A percentile compares a stretch with the other conserved stretches of the same genome.
Conservation (phyloP, 164 flowering plant genomes). For the Berberis thunbergii region DNA sequence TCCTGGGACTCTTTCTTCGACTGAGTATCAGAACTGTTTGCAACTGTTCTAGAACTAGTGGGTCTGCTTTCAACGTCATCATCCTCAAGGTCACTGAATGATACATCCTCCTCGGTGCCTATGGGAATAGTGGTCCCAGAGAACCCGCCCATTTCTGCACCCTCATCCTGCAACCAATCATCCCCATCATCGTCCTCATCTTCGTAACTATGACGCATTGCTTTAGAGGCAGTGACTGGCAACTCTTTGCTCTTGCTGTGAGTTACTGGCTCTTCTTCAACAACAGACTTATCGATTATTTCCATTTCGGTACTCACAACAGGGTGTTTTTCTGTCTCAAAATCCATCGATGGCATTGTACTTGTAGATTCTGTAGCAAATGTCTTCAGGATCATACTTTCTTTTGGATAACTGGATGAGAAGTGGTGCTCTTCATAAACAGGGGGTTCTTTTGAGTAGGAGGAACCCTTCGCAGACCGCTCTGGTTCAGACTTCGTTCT, state of each 20-base stretch:
- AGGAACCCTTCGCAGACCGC: slow-evolving; percentile 15
- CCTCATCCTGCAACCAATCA: slow-evolving; percentile 77
- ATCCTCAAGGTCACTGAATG: slow-evolving; percentile 96
- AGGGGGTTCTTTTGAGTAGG: slow-evolving; percentile 16
- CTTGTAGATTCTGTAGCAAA: slow-evolving; percentile 18
- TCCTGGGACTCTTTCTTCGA: slow-evolving; percentile 50
- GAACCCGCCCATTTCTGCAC: slow-evolving; percentile 41
- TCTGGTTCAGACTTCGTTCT: slow-evolving; percentile 22
- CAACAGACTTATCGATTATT: slow-evolving; percentile 53
- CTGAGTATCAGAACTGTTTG: slow-evolving; percentile 39
- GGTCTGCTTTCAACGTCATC: slow-evolving; percentile 38
- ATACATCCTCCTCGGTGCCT: slow-evolving; percentile 74
- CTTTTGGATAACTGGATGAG: slow-evolving; percentile 25
- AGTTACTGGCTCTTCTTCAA: slow-evolving; percentile 40
- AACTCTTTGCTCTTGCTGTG: slow-evolving; percentile 22
- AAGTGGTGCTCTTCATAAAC: slow-evolving; percentile 29
- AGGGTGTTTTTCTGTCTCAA: slow-evolving; percentile 47
- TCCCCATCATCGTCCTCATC: slow-evolving; percentile 68
- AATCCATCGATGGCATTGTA: slow-evolving; percentile 13
- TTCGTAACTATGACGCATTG: slow-evolving; percentile 33
- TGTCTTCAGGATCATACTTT: slow-evolving; percentile 14
- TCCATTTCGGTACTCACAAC: slow-evolving; percentile 32
- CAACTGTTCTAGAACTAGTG: slow-evolving; percentile 31
- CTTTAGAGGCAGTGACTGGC: slow-evolving; percentile 20
- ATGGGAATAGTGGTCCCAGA: slow-evolving; percentile 20